Evolutionary conservation across 2,329 filamentous ascomycete species (phyloP), one percentile per base, ranked within the genome.

Genomic region (Pseudocercospora fuligena): DNA sequence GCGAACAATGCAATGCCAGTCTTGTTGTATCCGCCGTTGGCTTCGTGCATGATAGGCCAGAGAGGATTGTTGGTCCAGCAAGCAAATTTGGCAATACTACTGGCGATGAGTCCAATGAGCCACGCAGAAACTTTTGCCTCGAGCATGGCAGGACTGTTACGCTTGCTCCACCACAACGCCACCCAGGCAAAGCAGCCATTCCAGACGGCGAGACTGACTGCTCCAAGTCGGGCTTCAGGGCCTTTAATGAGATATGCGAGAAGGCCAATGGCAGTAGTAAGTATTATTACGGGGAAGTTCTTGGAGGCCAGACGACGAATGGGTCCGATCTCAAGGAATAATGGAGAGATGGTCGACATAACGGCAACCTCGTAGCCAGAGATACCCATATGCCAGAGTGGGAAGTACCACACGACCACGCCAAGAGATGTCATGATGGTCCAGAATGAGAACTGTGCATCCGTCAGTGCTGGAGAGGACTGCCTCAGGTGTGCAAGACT

Each of bases 311-410:
- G 78, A 46, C 86, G 86, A 66, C 93, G 90, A 19, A 97, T 67
- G 0, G 89, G 83, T 56, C 85, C 85, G 69, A 93, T 90, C 23
- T 85, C 89, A 51, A 99, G 88, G 21, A 98, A 79, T 46, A 94
- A 84, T 0, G 95, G 95, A 4, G 94, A 92, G 60, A 94, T 80
- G 3, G 92, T 94, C 59, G 87, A 88, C 88, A 98, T 90, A 75
- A 99, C 90, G 71, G 97, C 85, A 51, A 89, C 90, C 81, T 99
- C 95, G 77, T 95, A 99, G 69, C 95, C 95, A 3, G 94, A 98
- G 67, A 99, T 96, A 29, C 95, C 95, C 95, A 99, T 99, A 78
- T 97, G 89, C 95, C 95, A 99, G 11, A 99, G 87, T 14, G 95
- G 95, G 78, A 99, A 99, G 80, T 96, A 99, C 95, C 95, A 99